A percentile compares a stretch with the other conserved stretches of the same genome.
Evolutionary conservation across 495 filamentous ascomycete genomes (phyloP).

Genomic region (Lichina pygmaea): DNA sequence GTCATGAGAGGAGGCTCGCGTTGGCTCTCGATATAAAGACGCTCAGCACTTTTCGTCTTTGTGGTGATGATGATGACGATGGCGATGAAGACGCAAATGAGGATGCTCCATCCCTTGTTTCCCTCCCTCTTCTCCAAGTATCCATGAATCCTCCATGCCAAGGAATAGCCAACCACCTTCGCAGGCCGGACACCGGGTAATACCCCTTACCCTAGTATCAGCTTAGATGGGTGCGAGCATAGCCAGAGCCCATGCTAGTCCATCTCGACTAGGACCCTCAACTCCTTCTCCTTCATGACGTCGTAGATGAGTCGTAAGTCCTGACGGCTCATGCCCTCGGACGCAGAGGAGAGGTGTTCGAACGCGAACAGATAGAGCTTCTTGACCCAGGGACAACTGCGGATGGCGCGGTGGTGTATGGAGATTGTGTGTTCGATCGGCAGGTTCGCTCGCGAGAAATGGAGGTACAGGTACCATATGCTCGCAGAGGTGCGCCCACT

Average conservation of each 20-base stretch:
- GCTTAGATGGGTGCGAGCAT: too few relatives aligned
- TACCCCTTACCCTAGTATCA: too few relatives aligned
- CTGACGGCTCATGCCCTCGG: neutral
- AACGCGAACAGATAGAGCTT: slow-evolving; percentile 1
- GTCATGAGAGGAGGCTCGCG: too few relatives aligned
- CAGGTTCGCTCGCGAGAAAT: slow-evolving; percentile 18
- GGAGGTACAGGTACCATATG: slow-evolving; percentile 41
- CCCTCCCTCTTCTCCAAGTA: too few relatives aligned
- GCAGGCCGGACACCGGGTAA: too few relatives aligned
- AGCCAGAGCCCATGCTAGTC: neutral
- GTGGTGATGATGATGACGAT: too few relatives aligned
- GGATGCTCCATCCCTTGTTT: too few relatives aligned
- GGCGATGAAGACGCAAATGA: too few relatives aligned
- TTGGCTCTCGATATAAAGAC: too few relatives aligned
- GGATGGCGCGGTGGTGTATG: slow-evolving; percentile 20
- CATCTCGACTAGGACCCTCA: slow-evolving; percentile 2
- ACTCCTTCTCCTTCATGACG: slow-evolving; percentile 2
- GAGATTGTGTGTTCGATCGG: slow-evolving; percentile 18
- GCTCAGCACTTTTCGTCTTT: too few relatives aligned
- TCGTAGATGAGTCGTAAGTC: slow-evolving; percentile 1
- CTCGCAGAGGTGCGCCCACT: slow-evolving; percentile 11
- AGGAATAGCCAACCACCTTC: too few relatives aligned
- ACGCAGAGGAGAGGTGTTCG: neutral
- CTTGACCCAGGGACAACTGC: slow-evolving; percentile 52
- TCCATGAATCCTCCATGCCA: too few relatives aligned